Conservation (phyloP, 1,284 basidiomycete genomes). For the Trametes sp. region DNA sequence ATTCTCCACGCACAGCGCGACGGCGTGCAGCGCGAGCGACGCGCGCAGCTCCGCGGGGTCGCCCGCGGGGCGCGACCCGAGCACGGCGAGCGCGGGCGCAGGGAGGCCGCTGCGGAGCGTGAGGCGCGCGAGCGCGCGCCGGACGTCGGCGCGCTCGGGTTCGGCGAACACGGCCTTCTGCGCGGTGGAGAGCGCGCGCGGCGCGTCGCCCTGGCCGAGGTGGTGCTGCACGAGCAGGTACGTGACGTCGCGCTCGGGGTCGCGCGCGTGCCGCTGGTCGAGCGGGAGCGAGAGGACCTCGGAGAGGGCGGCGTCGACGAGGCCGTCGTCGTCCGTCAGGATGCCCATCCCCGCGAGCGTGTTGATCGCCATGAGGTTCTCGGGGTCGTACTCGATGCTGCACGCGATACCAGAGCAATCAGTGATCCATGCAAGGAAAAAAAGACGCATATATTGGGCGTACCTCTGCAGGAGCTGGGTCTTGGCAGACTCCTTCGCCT, state of each 20-base stretch:
- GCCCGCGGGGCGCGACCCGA: conserved; percentile 42
- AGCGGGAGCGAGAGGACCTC: conserved; percentile 78
- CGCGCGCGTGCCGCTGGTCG: conserved; percentile 67
- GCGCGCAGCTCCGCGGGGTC: conserved; percentile 43
- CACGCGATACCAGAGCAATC: too few relatives aligned
- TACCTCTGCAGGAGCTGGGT: conserved; percentile 86
- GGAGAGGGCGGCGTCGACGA: conserved; percentile 88
- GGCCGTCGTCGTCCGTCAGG: conserved; percentile 76
- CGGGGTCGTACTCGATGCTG: conserved; percentile 73
- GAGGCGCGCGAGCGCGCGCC: conserved; percentile 62
- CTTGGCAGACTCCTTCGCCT: conserved; percentile 81
- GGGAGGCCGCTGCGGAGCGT: conserved; percentile 56
- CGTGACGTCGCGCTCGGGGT: conserved; percentile 70
- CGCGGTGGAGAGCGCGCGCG: conserved; percentile 57
- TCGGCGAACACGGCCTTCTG: conserved; percentile 66
- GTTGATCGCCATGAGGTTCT: conserved; percentile 82
- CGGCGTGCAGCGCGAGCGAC: conserved; percentile 54
- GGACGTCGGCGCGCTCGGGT: conserved; percentile 56
- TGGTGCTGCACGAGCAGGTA: conserved; percentile 74
- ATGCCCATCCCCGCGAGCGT: conserved; percentile 89
- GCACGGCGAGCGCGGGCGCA: conserved; percentile 49
- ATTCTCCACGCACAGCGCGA: conserved; percentile 43
- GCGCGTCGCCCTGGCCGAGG: conserved; percentile 63
- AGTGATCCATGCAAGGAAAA: neutral
- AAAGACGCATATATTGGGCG: neutral